A percentile compares a stretch with the other conserved stretches of the same genome.
Evolutionary conservation across 2,329 filamentous ascomycete genomes (phyloP).

Genomic region (Leptographium procerum): DNA sequence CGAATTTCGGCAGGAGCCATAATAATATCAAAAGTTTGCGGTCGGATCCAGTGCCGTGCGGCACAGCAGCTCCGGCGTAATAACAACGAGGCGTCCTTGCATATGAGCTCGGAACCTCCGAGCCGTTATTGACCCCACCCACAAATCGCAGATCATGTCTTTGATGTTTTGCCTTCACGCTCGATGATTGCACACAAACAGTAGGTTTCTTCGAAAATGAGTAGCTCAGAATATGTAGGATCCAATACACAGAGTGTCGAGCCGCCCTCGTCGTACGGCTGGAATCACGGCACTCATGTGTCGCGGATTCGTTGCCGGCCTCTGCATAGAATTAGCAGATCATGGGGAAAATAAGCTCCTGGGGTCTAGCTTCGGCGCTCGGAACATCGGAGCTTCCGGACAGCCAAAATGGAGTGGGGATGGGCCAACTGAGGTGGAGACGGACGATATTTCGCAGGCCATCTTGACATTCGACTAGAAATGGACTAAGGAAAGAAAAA

Average conservation of each 20-base stretch:
- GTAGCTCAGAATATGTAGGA: no score
- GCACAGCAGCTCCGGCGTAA: background rate
- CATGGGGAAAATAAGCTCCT: background rate
- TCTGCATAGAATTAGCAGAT: background rate
- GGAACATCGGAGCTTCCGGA: slow-evolving; percentile 1
- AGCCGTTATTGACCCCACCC: background rate
- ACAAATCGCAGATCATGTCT: background rate
- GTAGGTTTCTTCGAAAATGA: background rate
- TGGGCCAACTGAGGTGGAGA: background rate
- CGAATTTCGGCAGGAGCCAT: background rate
- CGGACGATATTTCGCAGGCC: background rate
- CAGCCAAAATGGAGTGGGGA: no score
- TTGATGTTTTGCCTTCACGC: background rate
- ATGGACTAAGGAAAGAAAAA: background rate
- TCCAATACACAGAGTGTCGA: background rate
- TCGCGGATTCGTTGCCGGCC: background rate
- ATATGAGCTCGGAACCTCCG: background rate
- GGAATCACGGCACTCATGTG: background rate
- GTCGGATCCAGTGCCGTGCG: background rate
- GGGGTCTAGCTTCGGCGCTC: background rate
- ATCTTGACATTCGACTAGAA: background rate
- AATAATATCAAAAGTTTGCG: background rate
- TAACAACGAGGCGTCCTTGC: background rate
- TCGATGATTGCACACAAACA: background rate
- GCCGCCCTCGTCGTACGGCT: background rate